Conservation (phyloP, 2,329 filamentous ascomycete species). For the Sporothrix curviconia region DNA sequence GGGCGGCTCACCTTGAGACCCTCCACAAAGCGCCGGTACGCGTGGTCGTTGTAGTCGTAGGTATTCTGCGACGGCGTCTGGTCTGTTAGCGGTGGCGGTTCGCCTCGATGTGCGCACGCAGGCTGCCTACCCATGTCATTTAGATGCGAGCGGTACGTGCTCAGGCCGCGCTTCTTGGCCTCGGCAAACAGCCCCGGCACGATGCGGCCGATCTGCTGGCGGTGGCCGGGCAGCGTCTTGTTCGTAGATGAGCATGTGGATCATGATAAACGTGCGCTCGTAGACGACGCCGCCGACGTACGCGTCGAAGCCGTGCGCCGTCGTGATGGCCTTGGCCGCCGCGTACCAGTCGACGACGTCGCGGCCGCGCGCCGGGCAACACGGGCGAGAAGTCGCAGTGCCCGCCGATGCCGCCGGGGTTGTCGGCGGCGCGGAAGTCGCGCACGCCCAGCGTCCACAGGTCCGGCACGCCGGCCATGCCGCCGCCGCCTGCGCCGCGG, state of each 20-base stretch:
- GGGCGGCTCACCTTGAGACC: constrained; percentile 33
- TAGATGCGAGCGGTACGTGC: constrained; percentile 34
- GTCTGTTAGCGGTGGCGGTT: neutral
- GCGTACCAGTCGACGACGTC: too few species aligned
- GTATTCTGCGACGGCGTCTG: constrained; percentile 32
- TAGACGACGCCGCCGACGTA: constrained; percentile 40
- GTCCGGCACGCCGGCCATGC: too few species aligned
- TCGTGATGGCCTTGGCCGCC: constrained; percentile 32
- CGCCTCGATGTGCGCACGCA: too few species aligned
- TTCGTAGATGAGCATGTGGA: constrained; percentile 41
- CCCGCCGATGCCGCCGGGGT: too few species aligned
- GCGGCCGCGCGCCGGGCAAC: too few species aligned
- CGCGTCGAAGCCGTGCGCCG: constrained; percentile 44
- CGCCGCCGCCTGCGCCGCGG: too few species aligned
- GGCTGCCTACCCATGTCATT: constrained; percentile 33
- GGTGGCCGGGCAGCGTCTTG: constrained; percentile 34
- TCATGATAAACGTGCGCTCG: constrained; percentile 24
- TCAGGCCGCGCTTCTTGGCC: constrained; percentile 31
- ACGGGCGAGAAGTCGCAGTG: too few species aligned
- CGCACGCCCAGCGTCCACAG: too few species aligned
- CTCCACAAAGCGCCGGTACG: constrained; percentile 33
- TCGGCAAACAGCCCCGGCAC: constrained; percentile 30
- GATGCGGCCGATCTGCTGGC: constrained; percentile 29
- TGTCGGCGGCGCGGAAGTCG: too few species aligned
- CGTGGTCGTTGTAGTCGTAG: constrained; percentile 34